These are phyloP conservation scores for Inga laurina DNA, from an alignment of 306 rosid species.

Conservation along the genomic window DNA sequence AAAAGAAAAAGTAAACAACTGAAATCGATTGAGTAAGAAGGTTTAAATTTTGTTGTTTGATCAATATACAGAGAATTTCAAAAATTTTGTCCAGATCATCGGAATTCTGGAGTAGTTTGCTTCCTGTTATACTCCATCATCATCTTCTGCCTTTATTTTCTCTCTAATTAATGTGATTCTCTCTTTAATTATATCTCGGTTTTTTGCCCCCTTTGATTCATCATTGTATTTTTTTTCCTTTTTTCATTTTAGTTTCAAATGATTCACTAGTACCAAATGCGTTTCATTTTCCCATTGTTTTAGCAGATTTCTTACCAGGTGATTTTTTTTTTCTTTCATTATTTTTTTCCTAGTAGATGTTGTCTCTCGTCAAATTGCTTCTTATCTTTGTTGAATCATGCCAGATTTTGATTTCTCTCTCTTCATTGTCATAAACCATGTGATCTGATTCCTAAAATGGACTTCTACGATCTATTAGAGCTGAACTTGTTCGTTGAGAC, in stretches of 20 bases:
- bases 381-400: neutral
- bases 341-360: neutral
- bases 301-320: neutral
- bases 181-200: neutral
- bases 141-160: neutral
- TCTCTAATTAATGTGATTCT: constrained; percentile 13
- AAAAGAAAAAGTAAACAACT: too few species aligned
- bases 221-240: neutral
- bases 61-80: too few species aligned
- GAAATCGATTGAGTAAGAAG: too few species aligned
- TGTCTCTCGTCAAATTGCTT: neutral
- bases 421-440: neutral
- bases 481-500: neutral
- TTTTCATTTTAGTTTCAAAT: neutral
- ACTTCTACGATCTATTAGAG: constrained; percentile 27
- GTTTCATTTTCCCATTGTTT: neutral
- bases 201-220: neutral
- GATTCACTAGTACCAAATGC: neutral
- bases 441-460: constrained; percentile 21
- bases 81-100: too few species aligned
- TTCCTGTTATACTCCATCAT: neutral
- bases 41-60: too few species aligned
- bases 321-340: neutral
- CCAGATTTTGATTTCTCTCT: neutral
- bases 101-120: neutral